Conservation (phyloP, 2,329 filamentous ascomycete species). For the Paraphoma chrysanthemicola region DNA sequence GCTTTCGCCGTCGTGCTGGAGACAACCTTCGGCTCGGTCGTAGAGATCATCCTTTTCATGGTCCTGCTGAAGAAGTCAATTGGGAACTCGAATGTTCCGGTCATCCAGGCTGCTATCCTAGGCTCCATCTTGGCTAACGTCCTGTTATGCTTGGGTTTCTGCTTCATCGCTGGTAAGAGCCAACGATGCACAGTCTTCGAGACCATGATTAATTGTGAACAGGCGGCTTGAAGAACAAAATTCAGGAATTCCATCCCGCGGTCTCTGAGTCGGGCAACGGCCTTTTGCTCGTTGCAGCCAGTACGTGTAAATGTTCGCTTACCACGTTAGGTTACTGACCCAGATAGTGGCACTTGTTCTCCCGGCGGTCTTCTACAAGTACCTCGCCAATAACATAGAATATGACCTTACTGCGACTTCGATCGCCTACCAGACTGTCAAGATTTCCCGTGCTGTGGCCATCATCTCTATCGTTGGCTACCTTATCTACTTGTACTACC, state of each 20-base stretch:
- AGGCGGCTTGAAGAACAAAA: conserved; percentile 70
- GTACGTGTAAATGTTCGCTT: conserved; percentile 35
- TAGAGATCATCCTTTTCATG: conserved; percentile 85
- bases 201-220: neutral
- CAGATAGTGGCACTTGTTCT: conserved; percentile 55
- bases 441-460: conserved; percentile 74
- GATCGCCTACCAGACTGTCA: conserved; percentile 64
- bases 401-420: conserved; percentile 58
- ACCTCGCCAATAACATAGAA: conserved; percentile 36
- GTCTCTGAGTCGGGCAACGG: conserved; percentile 82
- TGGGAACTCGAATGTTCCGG: conserved; percentile 58
- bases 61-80: conserved; percentile 67
- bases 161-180: conserved; percentile 70
- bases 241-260: conserved; percentile 75
- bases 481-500: conserved; percentile 68
- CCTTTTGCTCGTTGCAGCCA: conserved; percentile 77
- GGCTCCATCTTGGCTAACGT: conserved; percentile 85
- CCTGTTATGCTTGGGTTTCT: conserved; percentile 78
- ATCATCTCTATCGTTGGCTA: conserved; percentile 76
- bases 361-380: conserved; percentile 61
- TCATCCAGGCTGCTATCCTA: conserved; percentile 83
- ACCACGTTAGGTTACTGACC: conserved; percentile 14
- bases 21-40: conserved; percentile 71
- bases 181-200: neutral
- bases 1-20: conserved; percentile 70